Conservation (phyloP, 1,284 basidiomycete species). For the Ceratobasidium sp. region DNA sequence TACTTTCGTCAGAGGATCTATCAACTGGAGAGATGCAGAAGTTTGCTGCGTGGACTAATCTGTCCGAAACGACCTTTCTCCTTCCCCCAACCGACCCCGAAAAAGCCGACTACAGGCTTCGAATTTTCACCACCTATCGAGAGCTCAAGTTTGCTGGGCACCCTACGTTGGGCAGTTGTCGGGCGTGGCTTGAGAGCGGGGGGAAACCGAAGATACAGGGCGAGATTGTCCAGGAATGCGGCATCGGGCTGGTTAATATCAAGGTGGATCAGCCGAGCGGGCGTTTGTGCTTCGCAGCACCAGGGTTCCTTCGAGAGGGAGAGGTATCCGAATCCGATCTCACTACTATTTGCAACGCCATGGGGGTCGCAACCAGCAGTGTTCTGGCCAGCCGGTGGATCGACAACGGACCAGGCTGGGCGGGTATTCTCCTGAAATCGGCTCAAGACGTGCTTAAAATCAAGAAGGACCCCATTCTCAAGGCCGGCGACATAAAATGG, state of each 20-base stretch:
- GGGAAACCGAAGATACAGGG: conserved; percentile 16
- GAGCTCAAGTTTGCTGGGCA: conserved; percentile 37
- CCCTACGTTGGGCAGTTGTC: conserved; percentile 41
- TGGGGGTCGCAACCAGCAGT: conserved; percentile 12
- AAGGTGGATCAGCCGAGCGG: conserved; percentile 3
- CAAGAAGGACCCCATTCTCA: conserved; percentile 21
- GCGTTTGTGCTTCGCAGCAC: conserved; percentile 27
- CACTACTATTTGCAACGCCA: conserved; percentile 8
- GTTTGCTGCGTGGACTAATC: conserved; percentile 27
- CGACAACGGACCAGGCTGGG: conserved; percentile 39
- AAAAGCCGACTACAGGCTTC: conserved; percentile 35
- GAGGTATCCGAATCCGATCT: conserved; percentile 5
- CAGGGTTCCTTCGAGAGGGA: conserved; percentile 28
- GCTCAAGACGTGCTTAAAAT: conserved; percentile 23
- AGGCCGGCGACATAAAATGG: conserved; percentile 15
- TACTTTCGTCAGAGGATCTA: conserved; percentile 7
- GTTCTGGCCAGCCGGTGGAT: conserved; percentile 32
- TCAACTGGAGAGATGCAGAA: conserved; percentile 25
- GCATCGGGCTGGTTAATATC: conserved; percentile 31
- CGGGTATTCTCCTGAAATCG: conserved; percentile 29
- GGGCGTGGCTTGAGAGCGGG: conserved; percentile 36
- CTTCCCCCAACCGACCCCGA: conserved; percentile 25
- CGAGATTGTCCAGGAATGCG: conserved; percentile 34
- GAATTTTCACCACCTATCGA: conserved; percentile 17
- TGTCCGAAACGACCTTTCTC: conserved; percentile 39